These are phyloP conservation scores for Vaccinium myrtillus DNA, from an alignment of 148 eudicot species.

Conservation along the genomic window DNA sequence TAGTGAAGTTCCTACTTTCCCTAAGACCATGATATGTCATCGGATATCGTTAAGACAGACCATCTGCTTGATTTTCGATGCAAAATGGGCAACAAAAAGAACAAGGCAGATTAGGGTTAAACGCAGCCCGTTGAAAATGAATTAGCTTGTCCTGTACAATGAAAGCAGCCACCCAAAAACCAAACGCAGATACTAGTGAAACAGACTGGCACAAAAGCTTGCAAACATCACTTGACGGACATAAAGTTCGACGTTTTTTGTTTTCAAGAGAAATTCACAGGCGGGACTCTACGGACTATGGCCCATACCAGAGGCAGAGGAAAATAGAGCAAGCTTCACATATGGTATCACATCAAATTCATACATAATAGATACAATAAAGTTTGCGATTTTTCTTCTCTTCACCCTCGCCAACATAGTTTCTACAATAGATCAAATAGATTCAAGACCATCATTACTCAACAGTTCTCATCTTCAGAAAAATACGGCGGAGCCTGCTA, in stretches of 20 bases:
- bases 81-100: background rate
- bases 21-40: background rate
- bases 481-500: slow-evolving; percentile 32
- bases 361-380: slow-evolving; percentile 44
- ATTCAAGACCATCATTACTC: slow-evolving; percentile 33
- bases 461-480: slow-evolving; percentile 28
- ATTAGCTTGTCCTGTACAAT: background rate
- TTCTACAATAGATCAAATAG: slow-evolving; percentile 46
- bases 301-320: background rate
- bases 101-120: background rate
- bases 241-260: background rate
- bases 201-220: background rate
- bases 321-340: background rate
- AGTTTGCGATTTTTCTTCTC: slow-evolving; percentile 22
- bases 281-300: background rate
- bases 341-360: slow-evolving; percentile 27
- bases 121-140: background rate
- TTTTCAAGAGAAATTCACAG: background rate
- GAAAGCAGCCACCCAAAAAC: background rate
- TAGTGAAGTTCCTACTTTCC: background rate
- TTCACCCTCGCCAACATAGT: slow-evolving; percentile 47
- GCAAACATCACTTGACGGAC: background rate
- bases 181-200: background rate
- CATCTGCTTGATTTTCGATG: background rate
- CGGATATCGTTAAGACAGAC: background rate